Evolutionary conservation across 148 eudicot genomes (phyloP).

Genomic region (Pouteria glomerata): DNA sequence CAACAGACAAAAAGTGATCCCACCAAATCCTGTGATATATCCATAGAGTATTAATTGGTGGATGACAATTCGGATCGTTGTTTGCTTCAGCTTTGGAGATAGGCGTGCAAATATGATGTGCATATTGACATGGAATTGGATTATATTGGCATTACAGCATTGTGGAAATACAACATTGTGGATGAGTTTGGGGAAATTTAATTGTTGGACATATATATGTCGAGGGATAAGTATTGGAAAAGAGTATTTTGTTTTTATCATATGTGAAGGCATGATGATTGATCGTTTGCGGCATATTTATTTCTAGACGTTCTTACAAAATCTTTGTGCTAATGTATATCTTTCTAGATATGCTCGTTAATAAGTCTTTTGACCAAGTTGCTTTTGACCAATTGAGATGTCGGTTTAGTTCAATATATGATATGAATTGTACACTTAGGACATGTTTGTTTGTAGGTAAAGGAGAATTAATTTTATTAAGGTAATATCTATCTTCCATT

Average conservation of each 20-base stretch:
- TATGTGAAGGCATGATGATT: background rate
- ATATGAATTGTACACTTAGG: too few species aligned
- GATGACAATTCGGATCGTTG: background rate
- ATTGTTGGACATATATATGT: background rate
- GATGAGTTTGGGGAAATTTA: background rate
- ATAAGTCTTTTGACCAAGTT: too few species aligned
- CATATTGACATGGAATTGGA: background rate
- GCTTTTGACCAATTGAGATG: too few species aligned
- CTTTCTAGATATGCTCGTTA: too few species aligned
- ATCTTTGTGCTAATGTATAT: too few species aligned
- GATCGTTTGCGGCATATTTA: background rate
- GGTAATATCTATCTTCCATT: too few species aligned
- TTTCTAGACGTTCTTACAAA: background rate
- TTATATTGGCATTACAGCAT: background rate
- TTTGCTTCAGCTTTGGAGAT: slow-evolving; percentile 12
- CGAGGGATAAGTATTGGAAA: background rate
- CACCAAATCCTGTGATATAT: background rate
- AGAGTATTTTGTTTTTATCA: too few species aligned
- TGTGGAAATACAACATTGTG: background rate
- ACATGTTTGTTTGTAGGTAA: too few species aligned
- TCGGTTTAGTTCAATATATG: too few species aligned
- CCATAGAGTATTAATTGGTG: background rate
- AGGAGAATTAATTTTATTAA: too few species aligned
- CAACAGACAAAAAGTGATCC: slow-evolving; percentile 46
- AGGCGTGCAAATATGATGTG: background rate